A percentile compares a stretch with the other conserved stretches of the same genome.
These are phyloP conservation scores for Penicillium steckii DNA, from an alignment of 495 filamentous ascomycete species.

Conservation along the genomic window DNA sequence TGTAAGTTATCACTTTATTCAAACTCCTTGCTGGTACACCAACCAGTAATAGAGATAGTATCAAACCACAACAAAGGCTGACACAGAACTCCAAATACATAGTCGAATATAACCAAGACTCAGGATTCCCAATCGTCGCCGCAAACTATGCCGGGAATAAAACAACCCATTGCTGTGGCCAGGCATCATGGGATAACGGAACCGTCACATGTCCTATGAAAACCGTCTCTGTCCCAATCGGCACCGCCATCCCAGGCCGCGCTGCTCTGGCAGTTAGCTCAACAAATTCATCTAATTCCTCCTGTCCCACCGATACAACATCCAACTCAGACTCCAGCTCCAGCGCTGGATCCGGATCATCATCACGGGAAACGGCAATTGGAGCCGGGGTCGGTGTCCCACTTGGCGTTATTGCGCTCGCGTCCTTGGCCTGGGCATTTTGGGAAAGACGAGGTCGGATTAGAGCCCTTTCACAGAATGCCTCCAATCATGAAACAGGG, in stretches of 20 bases:
- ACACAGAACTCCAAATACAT: neutral
- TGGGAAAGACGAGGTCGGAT: slow-evolving; percentile 12
- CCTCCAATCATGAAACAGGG: neutral
- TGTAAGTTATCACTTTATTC: slow-evolving; percentile 1
- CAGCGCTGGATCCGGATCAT: neutral
- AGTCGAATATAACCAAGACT: slow-evolving; percentile 2
- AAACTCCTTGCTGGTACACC: too few species aligned
- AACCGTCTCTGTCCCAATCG: neutral
- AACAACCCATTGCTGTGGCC: slow-evolving; percentile 6
- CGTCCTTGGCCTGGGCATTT: slow-evolving; percentile 17
- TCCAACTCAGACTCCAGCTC: neutral
- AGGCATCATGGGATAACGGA: slow-evolving; percentile 1
- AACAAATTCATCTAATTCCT: neutral
- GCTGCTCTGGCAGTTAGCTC: slow-evolving; percentile 1
- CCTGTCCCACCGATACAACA: neutral
- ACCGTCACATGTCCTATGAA: slow-evolving; percentile 1
- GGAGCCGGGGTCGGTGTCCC: slow-evolving; percentile 13
- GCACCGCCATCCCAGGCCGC: slow-evolving; percentile 6
- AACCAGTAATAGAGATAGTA: too few species aligned
- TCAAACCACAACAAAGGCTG: too few species aligned
- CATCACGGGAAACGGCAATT: slow-evolving; percentile 5
- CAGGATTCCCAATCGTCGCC: slow-evolving; percentile 9
- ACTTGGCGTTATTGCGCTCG: slow-evolving; percentile 19
- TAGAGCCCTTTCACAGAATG: slow-evolving; percentile 1
- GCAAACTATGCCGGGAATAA: slow-evolving; percentile 4